Base-by-base conservation (phyloP, 2,329 filamentous ascomycete species). In the Cladophialophora immunda region DNA sequence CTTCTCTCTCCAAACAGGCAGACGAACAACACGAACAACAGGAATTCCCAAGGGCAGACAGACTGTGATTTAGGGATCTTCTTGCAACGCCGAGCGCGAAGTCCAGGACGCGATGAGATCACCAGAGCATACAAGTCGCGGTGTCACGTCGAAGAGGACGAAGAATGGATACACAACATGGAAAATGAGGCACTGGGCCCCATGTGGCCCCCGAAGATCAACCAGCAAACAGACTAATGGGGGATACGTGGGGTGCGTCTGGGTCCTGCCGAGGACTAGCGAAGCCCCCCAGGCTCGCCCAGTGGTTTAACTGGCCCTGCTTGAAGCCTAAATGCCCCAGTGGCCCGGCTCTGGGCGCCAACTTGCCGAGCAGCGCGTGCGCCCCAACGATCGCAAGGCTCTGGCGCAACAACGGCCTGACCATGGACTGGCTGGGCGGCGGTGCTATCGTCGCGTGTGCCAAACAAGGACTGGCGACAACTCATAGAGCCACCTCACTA, bases 131-230 rank as follows among this genome's bases (percentile, higher is more conserved):
- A 41, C 32, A 55, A 62, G 30, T 62, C 59, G 59, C 59, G 59
- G 59, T 62, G 59, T 54, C 59, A 62, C 59, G 59, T 62, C 50
- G 15, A 45, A 30, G 29, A 34, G 29, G n/a, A 29, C 38, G 29
- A 29, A 22, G 56, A 15, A 52, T 55, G 59, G 59, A 41, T 62
- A 27, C 30, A 62, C 47, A 62, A 62, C 47, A 55, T 34, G 59
- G n/a, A 36, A 30, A 22, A 56, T 41, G 38, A 41, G n/a, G 38
- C 38, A 41, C 38, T 6, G 30, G 38, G 38, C 38, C 38, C 17
- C 38, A 41, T 41, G 17, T 41, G 38, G 38, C 38, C 4, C 4
- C 38, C 38, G 38, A 41, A n/a, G 38, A 41, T 41, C 38, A 41
- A 41, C 38, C 38, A 41, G 15, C 15, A 41, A 17, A 15, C 38